These are phyloP conservation scores for Selenicereus undatus DNA, from an alignment of 148 eudicot species.

Conservation along the genomic window DNA sequence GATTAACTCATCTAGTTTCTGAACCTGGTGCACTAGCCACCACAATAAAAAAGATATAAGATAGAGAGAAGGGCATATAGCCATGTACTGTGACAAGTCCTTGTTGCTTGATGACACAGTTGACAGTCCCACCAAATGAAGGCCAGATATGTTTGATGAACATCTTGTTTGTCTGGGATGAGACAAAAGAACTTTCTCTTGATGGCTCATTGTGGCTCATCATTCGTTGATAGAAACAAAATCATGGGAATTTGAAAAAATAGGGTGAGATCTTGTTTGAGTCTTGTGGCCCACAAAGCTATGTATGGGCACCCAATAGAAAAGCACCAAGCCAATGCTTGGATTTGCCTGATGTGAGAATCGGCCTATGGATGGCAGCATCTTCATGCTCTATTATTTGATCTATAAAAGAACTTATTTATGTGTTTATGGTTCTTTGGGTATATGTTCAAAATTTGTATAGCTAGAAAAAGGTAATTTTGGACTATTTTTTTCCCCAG, in stretches of 20 bases:
- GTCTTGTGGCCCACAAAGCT: background rate
- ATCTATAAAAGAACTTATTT: too few species aligned
- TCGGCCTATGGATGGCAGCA: background rate
- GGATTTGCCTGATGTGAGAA: background rate
- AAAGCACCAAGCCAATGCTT: background rate
- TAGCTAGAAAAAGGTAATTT: too few species aligned
- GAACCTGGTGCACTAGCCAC: too few species aligned
- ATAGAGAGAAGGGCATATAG: background rate
- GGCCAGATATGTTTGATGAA: background rate
- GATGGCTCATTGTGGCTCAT: background rate
- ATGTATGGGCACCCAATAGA: background rate
- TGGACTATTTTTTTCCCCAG: too few species aligned
- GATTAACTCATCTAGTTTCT: background rate
- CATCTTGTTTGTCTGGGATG: background rate
- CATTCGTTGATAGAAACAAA: background rate
- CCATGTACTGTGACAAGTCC: background rate
- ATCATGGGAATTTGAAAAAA: background rate
- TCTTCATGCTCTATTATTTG: background rate
- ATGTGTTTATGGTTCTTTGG: too few species aligned
- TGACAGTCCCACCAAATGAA: background rate
- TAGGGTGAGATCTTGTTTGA: background rate
- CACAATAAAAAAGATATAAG: background rate
- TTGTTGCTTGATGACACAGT: conserved; percentile 7
- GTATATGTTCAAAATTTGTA: too few species aligned
- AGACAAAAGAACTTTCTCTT: background rate